A percentile compares a stretch with the other conserved stretches of the same genome.
These are phyloP conservation scores for Pseudogymnoascus sp. DNA, from an alignment of 2,329 filamentous ascomycete species.

Conservation along the genomic window DNA sequence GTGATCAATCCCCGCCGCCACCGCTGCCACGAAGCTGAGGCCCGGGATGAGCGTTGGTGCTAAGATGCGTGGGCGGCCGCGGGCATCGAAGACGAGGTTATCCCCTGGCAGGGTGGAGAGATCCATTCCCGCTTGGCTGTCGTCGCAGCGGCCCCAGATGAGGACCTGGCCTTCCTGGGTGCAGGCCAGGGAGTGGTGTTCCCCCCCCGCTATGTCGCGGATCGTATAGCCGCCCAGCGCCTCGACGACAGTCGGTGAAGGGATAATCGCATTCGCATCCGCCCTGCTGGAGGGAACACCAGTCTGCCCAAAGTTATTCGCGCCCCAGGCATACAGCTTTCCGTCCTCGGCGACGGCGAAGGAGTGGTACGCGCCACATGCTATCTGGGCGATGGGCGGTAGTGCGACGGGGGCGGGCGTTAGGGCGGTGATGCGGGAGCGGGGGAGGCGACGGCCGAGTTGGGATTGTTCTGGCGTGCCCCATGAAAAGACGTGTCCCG, in stretches of 20 bases:
- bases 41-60: slow-evolving; percentile 54
- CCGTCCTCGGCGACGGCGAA: slow-evolving; percentile 66
- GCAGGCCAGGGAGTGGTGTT: slow-evolving; percentile 66
- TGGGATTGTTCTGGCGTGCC: slow-evolving; percentile 62
- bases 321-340: slow-evolving; percentile 71
- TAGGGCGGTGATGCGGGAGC: slow-evolving; percentile 21
- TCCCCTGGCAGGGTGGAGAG: slow-evolving; percentile 47
- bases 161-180: slow-evolving; percentile 49
- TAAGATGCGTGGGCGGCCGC: slow-evolving; percentile 61
- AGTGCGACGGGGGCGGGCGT: slow-evolving; percentile 28
- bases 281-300: slow-evolving; percentile 57
- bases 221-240: slow-evolving; percentile 57
- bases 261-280: slow-evolving; percentile 62
- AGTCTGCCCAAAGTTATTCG: slow-evolving; percentile 82
- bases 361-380: slow-evolving; percentile 67
- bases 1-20: slow-evolving; percentile 64
- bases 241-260: slow-evolving; percentile 60
- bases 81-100: slow-evolving; percentile 56
- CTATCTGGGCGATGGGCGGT: slow-evolving; percentile 33
- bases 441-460: slow-evolving; percentile 44
- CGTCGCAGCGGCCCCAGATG: slow-evolving; percentile 53
- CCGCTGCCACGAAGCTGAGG: slow-evolving; percentile 46
- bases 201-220: slow-evolving; percentile 60
- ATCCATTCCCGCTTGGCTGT: slow-evolving; percentile 49
- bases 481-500: slow-evolving; percentile 55